Percentiles rank a stretch among this genome's conserved stretches.
phyloP scores from a whole-genome alignment of 805 yeast species.

The Zygosaccharomyces gambellarensis region DNA sequence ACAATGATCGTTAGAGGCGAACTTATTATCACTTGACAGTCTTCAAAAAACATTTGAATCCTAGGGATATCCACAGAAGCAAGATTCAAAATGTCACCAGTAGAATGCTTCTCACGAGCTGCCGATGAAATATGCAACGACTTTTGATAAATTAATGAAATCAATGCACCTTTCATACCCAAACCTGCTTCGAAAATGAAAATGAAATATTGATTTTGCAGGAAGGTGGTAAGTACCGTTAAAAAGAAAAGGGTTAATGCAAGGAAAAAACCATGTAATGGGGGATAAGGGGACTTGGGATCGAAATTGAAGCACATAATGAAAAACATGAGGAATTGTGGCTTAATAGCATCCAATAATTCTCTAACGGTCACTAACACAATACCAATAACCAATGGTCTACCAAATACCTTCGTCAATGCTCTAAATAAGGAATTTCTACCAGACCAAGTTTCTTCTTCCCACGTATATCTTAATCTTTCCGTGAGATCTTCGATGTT shows the following conservation, averaged over 20 bases:
- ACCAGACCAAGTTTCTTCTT: constrained; percentile 29
- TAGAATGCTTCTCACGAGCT: constrained; percentile 52
- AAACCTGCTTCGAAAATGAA: constrained; percentile 57
- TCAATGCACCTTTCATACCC: constrained; percentile 59
- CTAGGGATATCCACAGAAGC: constrained; percentile 72
- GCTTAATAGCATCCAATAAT: constrained; percentile 43
- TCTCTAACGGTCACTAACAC: constrained; percentile 39
- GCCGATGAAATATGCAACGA: constrained; percentile 63
- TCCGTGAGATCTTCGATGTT: constrained; percentile 35
- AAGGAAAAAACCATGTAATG: constrained; percentile 57
- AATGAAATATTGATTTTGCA: constrained; percentile 65
- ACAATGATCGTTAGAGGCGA: constrained; percentile 54
- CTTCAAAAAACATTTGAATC: constrained; percentile 54
- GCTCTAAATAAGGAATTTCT: constrained; percentile 35
- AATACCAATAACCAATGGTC: constrained; percentile 34
- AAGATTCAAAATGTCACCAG: constrained; percentile 78
- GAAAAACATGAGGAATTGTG: constrained; percentile 50
- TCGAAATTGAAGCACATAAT: constrained; percentile 42
- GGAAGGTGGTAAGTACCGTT: constrained; percentile 54
- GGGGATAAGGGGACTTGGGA: constrained; percentile 36
- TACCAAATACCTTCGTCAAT: constrained; percentile 38
- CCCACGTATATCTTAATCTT: constrained; percentile 36
- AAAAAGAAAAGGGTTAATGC: constrained; percentile 59
- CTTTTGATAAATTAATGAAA: constrained; percentile 65
- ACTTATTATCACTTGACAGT: constrained; percentile 50